Base-by-base conservation (phyloP, 176 grass and related monocot species). In the Oryza australiensis region DNA sequence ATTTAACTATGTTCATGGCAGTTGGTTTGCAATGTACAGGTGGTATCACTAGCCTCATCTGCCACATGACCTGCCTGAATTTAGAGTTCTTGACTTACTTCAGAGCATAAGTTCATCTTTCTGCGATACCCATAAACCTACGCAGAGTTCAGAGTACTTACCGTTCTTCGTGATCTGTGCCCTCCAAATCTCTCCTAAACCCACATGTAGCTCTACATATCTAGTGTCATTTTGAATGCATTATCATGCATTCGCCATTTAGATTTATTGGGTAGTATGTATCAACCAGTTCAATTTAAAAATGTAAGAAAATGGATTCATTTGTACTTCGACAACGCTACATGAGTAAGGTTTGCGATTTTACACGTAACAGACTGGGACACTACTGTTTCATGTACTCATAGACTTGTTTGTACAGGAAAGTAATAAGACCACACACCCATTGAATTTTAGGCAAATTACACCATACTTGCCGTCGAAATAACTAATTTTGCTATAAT, bases 1-100 rank as follows among this genome's bases (percentile, higher is more conserved):
- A 59, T 53, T 38, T 63, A 80, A 80, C 28, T 23, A 74, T 51
- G 53, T 70, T 88, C 70, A 75, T 40, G 48, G 76, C 9, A 80
- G 70, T 75, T 81, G 26, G 77, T 48, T 85, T 80, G 84, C 70
- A 75, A 76, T 64, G 64, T 70, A 64, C 82, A 80, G 6, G 75
- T 75, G 75, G 48, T 40, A 70, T 9, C 51, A 43, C 62, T 62
- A 34, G 74, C 76, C 37, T 41, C 37, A 18, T 80, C 70, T 40
- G 42, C 29, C 43, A 45, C 65, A 55, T 62, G 69, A 74, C 64
- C 70, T 46, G 9, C 80, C 16, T 68, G 73, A 18, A 53, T 16
- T 7, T 53, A 53, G 49, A 76, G 49, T 64, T 63, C 65, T 69
- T 53, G 18, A 37, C 35, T 37, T 32, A 49, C 46, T 49, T 53